Conservation (phyloP, 2,329 filamentous ascomycete species). For the Talaromyces funiculosus region DNA sequence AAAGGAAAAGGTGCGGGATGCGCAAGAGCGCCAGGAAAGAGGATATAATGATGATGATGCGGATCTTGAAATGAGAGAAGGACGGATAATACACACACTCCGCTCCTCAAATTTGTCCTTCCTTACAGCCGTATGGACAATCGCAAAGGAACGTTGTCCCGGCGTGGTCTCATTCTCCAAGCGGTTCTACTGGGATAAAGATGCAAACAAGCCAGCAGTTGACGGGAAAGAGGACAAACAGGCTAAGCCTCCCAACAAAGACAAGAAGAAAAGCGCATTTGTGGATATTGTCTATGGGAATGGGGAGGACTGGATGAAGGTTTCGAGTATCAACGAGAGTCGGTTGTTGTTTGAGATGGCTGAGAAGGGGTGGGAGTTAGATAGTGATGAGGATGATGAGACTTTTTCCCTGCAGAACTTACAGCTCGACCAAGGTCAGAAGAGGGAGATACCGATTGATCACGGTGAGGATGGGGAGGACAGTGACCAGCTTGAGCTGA, state of each 20-base stretch:
- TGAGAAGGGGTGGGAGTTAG: conserved; percentile 58
- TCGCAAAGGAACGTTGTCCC: conserved; percentile 51
- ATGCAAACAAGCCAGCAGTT: not conserved
- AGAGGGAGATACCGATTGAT: conserved; percentile 17
- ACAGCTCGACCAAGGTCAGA: not conserved
- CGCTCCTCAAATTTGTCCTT: conserved; percentile 63
- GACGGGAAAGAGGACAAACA: conserved; percentile 15
- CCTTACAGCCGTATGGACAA: conserved; percentile 58
- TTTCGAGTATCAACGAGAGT: conserved; percentile 60
- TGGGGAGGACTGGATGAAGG: conserved; percentile 62
- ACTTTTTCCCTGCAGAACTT: not conserved
- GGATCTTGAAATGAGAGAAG: conserved; percentile 18
- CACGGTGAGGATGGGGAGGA: conserved; percentile 41
- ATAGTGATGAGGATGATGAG: conserved; percentile 31
- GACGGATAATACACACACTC: conserved; percentile 49
- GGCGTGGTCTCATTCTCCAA: conserved; percentile 55
- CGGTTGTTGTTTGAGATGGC: conserved; percentile 63
- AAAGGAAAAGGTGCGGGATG: not conserved
- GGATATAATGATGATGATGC: conserved; percentile 21
- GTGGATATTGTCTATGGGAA: conserved; percentile 61
- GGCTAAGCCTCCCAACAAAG: conserved; percentile 26
- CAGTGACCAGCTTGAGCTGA: conserved; percentile 53
- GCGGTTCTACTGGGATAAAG: conserved; percentile 46
- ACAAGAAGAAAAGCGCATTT: conserved; percentile 48
- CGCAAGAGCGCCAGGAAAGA: not conserved